Base-by-base conservation (phyloP, 495 filamentous ascomycete genomes). In the Clohesyomyces aquaticus region DNA sequence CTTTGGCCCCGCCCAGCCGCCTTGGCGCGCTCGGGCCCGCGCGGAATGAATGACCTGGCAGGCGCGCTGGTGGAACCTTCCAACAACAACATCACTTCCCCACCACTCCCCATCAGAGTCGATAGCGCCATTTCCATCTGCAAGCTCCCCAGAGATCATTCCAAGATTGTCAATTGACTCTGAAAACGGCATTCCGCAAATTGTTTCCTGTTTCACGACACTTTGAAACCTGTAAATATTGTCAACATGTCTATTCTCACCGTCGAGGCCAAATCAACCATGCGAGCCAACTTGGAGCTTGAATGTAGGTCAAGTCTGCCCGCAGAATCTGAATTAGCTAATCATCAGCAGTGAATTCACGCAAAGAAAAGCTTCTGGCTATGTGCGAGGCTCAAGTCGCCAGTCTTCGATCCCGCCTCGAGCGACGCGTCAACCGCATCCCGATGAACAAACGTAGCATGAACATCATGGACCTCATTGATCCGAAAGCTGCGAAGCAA, bases 391-490 rank as follows among this genome's bases (percentile, higher is more conserved):
- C 95, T 32, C 92, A 96, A 75, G 88, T 91, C 12, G 87, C 91
- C 72, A 89, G 89, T 62, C 82, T 98, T 12, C 83, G 87, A 43
- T 85, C 91, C 48, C 88, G 94, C 42, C 87, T 99, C 27, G 93
- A 98, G 78, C 88, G 96, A 75, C 90, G 94, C 73, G 82, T 99
- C 75, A 96, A 97, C 72, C 89, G 94, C 47, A 92, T 99, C 47
- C 94, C 94, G 8, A 80, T 84, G 41, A 84, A 86, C 14, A 76
- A 96, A 60, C 87, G 94, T 56, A 89, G 87, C 69, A 83, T 82
- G 28, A 96, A 83, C 46, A 93, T 99, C 84, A 87, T 87, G 55
- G 93, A 96, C 27, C 79, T 98, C 4, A 70, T 92, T 18, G 79
- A 84, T 27, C 85, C 85, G 61, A 75, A 86, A 67, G 32, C 12